Base-by-base conservation (phyloP, 2,329 filamentous ascomycete species). In the Dactylella cylindrospora region DNA sequence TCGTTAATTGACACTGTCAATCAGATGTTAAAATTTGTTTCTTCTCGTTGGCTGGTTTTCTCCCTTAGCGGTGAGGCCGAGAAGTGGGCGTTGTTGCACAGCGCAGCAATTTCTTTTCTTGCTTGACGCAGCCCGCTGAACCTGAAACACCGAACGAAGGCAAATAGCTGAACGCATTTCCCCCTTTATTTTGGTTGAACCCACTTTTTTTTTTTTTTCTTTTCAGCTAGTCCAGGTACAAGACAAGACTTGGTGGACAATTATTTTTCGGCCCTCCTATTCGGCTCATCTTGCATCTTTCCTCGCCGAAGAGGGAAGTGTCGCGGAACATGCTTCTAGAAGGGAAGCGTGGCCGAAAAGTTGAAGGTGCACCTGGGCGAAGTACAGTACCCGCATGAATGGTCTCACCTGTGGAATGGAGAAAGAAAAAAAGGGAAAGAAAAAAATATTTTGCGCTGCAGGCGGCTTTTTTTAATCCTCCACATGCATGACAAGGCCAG, bases 191-290 rank as follows among this genome's bases (percentile, higher is more conserved):
- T 53, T 53, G 46, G 26, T 10, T 26, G 23, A 39, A 20, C n/a
- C 10, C 20, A 36, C 15, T 39, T 61, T 53, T 35, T 41, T 40
- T 28, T 29, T 23, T 53, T 35, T 41, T 40, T 28, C 26, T 23
- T 53, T 61, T 43, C 47, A 61, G 55, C 41, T 61, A 61, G 55
- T 53, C 49, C 55, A 61, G 55, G 55, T 61, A 61, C 55, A 61
- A n/a, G 20, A 41, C 31, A 52, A 33, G 39, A 39, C 52, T 33
- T 32, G 23, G 9, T 15, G 17, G 13, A 53, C 39, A 29, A 47
- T 47, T 38, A 57, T 26, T 41, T 47, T 28, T 26, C 52, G 31
- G 38, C 44, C 39, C 43, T 49, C 47, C 47, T 46, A 41, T 53
- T 61, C 55, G 55, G 55, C 55, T 61, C 53, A n/a, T n/a, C n/a